Evolutionary conservation across 2,329 filamentous ascomycete genomes (phyloP).

Genomic region (Pseudocercospora fijiensis): DNA sequence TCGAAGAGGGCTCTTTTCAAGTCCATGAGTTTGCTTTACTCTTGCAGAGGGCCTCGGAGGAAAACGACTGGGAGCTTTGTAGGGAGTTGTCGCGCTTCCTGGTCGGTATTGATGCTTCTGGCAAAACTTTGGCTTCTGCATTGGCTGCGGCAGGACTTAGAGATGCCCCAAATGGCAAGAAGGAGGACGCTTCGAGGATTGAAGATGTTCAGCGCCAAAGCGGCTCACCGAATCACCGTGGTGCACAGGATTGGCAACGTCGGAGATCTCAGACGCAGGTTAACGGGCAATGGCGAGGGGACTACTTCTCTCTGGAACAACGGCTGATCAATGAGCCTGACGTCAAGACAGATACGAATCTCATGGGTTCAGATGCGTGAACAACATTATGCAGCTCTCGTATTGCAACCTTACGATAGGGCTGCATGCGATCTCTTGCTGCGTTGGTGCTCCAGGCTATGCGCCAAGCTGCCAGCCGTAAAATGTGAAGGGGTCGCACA

Average conservation of each 20-base stretch:
- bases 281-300: constrained; percentile 9
- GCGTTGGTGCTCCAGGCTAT: neutral
- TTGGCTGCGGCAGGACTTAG: constrained; percentile 48
- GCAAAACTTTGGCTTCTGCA: constrained; percentile 72
- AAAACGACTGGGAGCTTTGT: constrained; percentile 92
- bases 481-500: neutral
- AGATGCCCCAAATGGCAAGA: constrained; percentile 12
- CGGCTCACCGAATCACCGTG: neutral
- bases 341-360: neutral
- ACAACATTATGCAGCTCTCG: neutral
- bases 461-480: neutral
- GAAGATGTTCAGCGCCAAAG: neutral
- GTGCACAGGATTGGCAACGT: neutral
- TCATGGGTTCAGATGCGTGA: neutral
- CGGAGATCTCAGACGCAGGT: neutral
- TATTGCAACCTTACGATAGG: neutral
- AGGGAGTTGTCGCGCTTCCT: constrained; percentile 94
- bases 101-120: constrained; percentile 84
- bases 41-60: constrained; percentile 74
- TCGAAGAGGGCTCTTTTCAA: constrained; percentile 51
- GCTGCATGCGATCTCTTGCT: neutral
- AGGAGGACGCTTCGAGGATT: neutral
- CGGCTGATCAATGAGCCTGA: constrained; percentile 4
- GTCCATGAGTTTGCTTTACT: constrained; percentile 74
- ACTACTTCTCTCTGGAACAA: constrained; percentile 18